Evolutionary conservation across 2,329 filamentous ascomycete genomes (phyloP).

Genomic region (Venturia nashicola): DNA sequence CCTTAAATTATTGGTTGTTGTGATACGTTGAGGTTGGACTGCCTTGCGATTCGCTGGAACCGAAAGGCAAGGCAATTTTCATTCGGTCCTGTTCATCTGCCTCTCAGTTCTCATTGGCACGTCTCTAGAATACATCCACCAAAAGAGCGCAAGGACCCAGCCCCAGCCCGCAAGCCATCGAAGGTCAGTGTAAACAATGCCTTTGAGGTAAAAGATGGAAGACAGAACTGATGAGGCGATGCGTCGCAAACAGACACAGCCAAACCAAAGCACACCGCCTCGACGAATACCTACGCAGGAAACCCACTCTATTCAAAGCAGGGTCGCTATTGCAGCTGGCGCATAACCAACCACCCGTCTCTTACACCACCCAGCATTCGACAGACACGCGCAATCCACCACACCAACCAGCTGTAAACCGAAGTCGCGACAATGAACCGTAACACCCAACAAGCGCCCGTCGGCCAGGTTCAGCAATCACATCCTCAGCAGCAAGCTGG

Average conservation of each 20-base stretch:
- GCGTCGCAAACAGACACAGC: background rate
- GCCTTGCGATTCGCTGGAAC: background rate
- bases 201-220: background rate
- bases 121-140: background rate
- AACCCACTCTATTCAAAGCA: constrained; percentile 2
- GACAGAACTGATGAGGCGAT: background rate
- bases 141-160: background rate
- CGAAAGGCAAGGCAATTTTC: background rate
- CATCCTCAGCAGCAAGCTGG: constrained; percentile 6
- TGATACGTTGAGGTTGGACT: background rate
- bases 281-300: background rate
- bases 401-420: background rate
- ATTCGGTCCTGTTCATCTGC: background rate
- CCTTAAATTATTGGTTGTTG: background rate
- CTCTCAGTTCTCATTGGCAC: background rate
- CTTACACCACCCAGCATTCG: background rate
- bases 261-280: background rate
- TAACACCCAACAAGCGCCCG: background rate
- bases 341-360: constrained; percentile 19
- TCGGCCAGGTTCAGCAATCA: constrained; percentile 4
- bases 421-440: constrained; percentile 6
- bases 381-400: background rate
- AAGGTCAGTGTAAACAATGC: background rate
- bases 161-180: background rate
- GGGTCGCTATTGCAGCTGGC: background rate